Conservation (phyloP, 2,329 filamentous ascomycete genomes). For the Aspergillus unguis region DNA sequence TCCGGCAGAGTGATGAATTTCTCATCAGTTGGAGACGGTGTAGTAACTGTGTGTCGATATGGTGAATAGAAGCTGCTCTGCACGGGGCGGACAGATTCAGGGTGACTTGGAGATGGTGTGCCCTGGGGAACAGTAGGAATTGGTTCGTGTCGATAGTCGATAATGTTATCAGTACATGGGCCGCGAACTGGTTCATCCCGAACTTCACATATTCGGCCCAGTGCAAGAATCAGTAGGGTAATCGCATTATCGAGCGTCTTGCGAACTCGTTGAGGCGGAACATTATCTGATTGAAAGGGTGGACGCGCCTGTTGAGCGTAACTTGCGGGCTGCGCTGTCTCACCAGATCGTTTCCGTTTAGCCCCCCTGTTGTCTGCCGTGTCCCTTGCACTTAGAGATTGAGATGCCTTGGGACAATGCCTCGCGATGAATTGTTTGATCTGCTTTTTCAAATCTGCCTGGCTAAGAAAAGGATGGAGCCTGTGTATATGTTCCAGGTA, state of each 20-base stretch:
- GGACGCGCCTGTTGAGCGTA: conserved; percentile 24
- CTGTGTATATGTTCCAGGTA: conserved; percentile 61
- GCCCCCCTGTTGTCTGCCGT: conserved; percentile 25
- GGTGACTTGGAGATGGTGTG: conserved; percentile 28
- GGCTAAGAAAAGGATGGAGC: conserved; percentile 63
- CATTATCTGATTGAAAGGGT: not conserved
- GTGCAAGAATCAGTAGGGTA: conserved; percentile 74
- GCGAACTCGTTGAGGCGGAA: conserved; percentile 28
- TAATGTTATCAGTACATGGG: conserved; percentile 47
- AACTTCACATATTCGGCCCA: conserved; percentile 75
- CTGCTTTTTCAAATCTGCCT: conserved; percentile 50
- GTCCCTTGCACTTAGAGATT: conserved; percentile 12
- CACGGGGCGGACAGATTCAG: conserved; percentile 22
- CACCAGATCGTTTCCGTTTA: conserved; percentile 40
- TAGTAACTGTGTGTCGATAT: conserved; percentile 18
- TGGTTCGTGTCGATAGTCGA: conserved; percentile 27
- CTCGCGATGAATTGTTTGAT: conserved; percentile 50
- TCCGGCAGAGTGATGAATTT: conserved; percentile 15
- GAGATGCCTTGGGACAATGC: conserved; percentile 40
- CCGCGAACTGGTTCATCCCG: conserved; percentile 49
- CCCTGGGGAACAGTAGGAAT: conserved; percentile 27
- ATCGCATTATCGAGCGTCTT: conserved; percentile 75
- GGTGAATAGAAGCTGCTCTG: conserved; percentile 22
- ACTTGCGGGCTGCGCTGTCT: conserved; percentile 25
- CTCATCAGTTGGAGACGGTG: conserved; percentile 15